phyloP scores from a whole-genome alignment of 2,329 filamentous ascomycete genomes.

The Periconia sp. region DNA sequence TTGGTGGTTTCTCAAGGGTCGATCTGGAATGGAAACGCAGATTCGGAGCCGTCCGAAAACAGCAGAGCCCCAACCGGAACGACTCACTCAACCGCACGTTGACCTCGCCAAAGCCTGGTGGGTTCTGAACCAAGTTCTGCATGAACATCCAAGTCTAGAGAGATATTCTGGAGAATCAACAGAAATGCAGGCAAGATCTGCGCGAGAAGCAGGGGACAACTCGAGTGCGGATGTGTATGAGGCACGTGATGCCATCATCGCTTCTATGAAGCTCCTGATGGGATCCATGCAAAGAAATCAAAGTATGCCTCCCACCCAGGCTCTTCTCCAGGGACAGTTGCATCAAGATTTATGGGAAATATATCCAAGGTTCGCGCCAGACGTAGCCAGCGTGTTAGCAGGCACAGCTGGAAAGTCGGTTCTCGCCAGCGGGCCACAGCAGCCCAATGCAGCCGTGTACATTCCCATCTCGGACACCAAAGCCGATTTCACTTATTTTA shows the following conservation, averaged over 20 bases:
- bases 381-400: constrained; percentile 70
- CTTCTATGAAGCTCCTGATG: constrained; percentile 71
- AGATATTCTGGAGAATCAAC: constrained; percentile 23
- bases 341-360: constrained; percentile 81
- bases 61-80: constrained; percentile 54
- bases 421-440: constrained; percentile 49
- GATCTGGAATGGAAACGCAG: constrained; percentile 71
- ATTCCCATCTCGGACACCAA: constrained; percentile 77
- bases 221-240: constrained; percentile 51
- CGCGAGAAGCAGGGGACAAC: constrained; percentile 46
- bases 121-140: constrained; percentile 59
- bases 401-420: constrained; percentile 53
- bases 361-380: constrained; percentile 72
- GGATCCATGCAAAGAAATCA: constrained; percentile 84
- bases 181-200: constrained; percentile 20
- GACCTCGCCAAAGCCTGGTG: constrained; percentile 85
- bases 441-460: constrained; percentile 61
- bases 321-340: constrained; percentile 70
- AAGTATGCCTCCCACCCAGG: constrained; percentile 65
- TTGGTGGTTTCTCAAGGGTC: constrained; percentile 90
- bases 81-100: constrained; percentile 73
- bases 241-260: constrained; percentile 58
- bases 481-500: constrained; percentile 75
- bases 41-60: constrained; percentile 65
- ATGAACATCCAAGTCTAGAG: constrained; percentile 33